These are phyloP conservation scores for Pyrenochaeta sp. DNA, from an alignment of 2,329 filamentous ascomycete species.

Conservation along the genomic window DNA sequence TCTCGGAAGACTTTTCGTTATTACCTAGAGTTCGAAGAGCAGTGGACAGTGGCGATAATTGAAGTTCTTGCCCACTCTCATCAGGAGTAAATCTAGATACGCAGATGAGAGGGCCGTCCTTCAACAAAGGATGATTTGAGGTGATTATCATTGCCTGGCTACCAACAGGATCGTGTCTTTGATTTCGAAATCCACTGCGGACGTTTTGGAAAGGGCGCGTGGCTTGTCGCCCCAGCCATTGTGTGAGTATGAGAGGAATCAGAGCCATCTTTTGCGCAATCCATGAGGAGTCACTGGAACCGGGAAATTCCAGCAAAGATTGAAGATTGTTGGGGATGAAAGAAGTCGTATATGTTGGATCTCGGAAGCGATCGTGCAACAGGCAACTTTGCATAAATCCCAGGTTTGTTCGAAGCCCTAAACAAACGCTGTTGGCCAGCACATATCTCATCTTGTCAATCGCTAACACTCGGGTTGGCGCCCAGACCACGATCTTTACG, in stretches of 20 bases:
- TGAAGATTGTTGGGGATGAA: conserved; percentile 37
- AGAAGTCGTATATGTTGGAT: conserved; percentile 51
- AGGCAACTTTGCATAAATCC: conserved; percentile 10
- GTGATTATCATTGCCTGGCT: neutral
- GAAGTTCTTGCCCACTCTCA: too few species aligned
- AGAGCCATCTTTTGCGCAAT: neutral
- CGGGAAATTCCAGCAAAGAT: conserved; percentile 27
- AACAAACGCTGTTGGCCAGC: conserved; percentile 8
- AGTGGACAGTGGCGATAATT: too few species aligned
- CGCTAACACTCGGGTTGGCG: conserved; percentile 46
- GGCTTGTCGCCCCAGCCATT: too few species aligned
- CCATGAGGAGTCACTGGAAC: neutral
- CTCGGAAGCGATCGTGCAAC: conserved; percentile 4
- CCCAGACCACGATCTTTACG: conserved; percentile 57
- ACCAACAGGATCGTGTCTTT: conserved; percentile 43
- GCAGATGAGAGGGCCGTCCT: neutral
- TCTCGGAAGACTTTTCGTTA: too few species aligned
- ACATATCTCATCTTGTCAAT: conserved; percentile 43
- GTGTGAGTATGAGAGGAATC: too few species aligned
- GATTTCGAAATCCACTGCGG: conserved; percentile 42
- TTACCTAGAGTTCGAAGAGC: too few species aligned
- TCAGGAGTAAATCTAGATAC: too few species aligned
- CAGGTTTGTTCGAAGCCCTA: conserved; percentile 10
- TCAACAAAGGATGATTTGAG: neutral
- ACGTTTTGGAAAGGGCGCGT: conserved; percentile 35